Evolutionary conservation across 768 basidiomycete genomes (phyloP).

Genomic region (Pleurotus platypus): DNA sequence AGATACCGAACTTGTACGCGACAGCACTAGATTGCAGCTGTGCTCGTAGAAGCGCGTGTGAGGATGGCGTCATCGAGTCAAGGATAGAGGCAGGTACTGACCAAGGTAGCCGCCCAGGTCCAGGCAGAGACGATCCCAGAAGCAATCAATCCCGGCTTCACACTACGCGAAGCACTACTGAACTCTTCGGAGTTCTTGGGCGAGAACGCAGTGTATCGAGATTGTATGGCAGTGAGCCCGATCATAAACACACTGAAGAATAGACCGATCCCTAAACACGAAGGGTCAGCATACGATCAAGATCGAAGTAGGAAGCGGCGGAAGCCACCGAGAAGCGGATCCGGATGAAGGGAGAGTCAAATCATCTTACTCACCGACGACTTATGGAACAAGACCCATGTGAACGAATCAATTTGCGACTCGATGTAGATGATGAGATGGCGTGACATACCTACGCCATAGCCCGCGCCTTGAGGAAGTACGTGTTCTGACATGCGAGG

Average conservation of each 20-base stretch:
- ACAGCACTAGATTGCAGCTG: constrained; percentile 78
- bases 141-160: constrained; percentile 91
- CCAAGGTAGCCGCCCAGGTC: constrained; percentile 85
- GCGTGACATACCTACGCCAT: constrained; percentile 40
- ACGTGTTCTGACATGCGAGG: constrained; percentile 22
- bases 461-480: constrained; percentile 80
- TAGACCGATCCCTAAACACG: constrained; percentile 68
- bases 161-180: constrained; percentile 73
- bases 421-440: neutral
- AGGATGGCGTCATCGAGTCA: neutral
- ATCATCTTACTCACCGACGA: constrained; percentile 10
- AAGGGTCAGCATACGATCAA: neutral
- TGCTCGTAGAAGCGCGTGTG: neutral
- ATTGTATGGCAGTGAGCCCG: constrained; percentile 72
- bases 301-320: too few relatives aligned
- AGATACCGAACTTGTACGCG: constrained; percentile 81
- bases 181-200: constrained; percentile 82
- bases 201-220: constrained; percentile 80
- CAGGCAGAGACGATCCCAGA: constrained; percentile 91
- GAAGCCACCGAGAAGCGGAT: neutral
- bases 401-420: too few relatives aligned
- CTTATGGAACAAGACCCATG: neutral
- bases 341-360: neutral
- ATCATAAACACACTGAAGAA: constrained; percentile 87
- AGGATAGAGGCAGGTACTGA: constrained; percentile 19